Evolutionary conservation across 83 land plant species (phyloP), one percentile per base, ranked within the genome.

Genomic region (Diphasiastrum complanatum): DNA sequence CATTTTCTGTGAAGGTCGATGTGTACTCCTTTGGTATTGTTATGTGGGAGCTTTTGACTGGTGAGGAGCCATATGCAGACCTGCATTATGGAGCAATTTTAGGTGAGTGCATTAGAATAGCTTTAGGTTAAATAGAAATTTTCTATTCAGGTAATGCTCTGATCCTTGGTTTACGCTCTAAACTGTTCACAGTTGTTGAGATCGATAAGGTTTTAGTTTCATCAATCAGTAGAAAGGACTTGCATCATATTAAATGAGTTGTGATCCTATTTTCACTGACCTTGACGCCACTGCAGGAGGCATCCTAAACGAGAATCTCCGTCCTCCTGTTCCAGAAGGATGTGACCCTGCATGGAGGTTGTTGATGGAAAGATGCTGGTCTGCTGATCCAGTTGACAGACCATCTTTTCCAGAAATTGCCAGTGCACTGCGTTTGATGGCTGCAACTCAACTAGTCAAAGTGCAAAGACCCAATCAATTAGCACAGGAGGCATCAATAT

Each of bases 21-120:
- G 86, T 83, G 22, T 83, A 64, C 72, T 83, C 86, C 10, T 83
- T 83, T 68, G 86, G 86, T 2, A 54, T 83, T 24, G 80, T 70
- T 33, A 46, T 82, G 77, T 82, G 85, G 85, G 85, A 78, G 65
- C 48, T 83, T 12, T 65, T 76, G 22, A 83, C 86, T 1, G 81
- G 81, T 18, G 86, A 83, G 24, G 83, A 79, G 57, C 86, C 86
- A 11, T 83, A 79, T 61, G 83, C 78, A 2, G 51, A 64, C 60
- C 70, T 83, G 76, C 83, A 79, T 65, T 77, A 75, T 66, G 86
- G 81, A 28, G 73, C 78, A 24, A 79, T 83, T 25, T 79, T 79
- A 40, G 83, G 86, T 83, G 50, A 56, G 26, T 1, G 6, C 19
- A 20, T 48, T 6, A 5, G 10, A 20, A 11, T 14, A 6, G 41